Conservation (phyloP, 2,329 filamentous ascomycete genomes). For the Calonectria naviculata region DNA sequence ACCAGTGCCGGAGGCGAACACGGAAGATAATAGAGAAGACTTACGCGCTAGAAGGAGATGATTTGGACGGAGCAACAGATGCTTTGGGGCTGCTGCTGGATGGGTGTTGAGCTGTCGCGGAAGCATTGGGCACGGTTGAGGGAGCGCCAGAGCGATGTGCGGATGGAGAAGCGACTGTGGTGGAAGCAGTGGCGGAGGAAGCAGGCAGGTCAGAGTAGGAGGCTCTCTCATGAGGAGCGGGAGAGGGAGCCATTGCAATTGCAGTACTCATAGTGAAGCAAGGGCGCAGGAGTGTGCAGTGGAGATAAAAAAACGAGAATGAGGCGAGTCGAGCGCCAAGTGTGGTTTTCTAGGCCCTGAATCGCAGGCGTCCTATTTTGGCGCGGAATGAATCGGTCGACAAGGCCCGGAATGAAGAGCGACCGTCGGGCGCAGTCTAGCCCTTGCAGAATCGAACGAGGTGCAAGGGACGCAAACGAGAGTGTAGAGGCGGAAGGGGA, state of each 20-base stretch:
- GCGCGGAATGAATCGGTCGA: constrained; percentile 31
- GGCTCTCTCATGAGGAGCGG: constrained; percentile 73
- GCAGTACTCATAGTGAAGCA: constrained; percentile 71
- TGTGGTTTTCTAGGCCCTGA: constrained; percentile 38
- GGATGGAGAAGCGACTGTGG: constrained; percentile 54
- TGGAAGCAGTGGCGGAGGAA: constrained; percentile 46
- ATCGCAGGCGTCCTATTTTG: constrained; percentile 34
- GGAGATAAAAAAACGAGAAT: constrained; percentile 24
- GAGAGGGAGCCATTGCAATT: constrained; percentile 76
- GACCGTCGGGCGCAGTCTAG: constrained; percentile 23
- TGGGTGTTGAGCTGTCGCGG: constrained; percentile 56
- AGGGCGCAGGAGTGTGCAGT: constrained; percentile 31
- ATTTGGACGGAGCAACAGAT: constrained; percentile 56
- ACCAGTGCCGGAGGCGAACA: constrained; percentile 2
- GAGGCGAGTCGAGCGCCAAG: constrained; percentile 28
- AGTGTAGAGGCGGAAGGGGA: constrained; percentile 20
- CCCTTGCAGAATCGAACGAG: neutral
- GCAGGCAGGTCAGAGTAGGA: constrained; percentile 64
- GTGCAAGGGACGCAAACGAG: constrained; percentile 16
- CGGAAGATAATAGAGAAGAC: constrained; percentile 43
- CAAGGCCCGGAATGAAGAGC: constrained; percentile 34
- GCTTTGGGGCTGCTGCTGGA: constrained; percentile 66
- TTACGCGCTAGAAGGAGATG: constrained; percentile 71
- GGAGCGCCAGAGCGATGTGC: constrained; percentile 54
- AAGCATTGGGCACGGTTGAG: constrained; percentile 51